Evolutionary conservation across 1,139 yeast species (phyloP).

Genomic region (Taphrina flavorubra): DNA sequence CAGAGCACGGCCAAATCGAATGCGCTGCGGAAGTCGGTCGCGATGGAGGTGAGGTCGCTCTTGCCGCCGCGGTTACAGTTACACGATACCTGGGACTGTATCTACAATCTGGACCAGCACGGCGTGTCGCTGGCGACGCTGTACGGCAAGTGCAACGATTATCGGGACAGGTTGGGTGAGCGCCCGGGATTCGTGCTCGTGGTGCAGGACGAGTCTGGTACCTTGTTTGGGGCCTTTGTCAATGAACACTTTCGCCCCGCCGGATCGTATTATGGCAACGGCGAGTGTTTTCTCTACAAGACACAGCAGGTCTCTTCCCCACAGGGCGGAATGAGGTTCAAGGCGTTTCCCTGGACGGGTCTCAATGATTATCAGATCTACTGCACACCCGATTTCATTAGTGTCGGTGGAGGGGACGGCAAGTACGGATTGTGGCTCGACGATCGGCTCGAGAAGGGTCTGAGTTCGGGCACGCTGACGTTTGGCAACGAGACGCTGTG

Average conservation of each 20-base stretch:
- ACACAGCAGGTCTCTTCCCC: constrained; percentile 53
- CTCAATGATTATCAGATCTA: constrained; percentile 82
- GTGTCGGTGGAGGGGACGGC: constrained; percentile 92
- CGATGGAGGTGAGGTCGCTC: constrained; percentile 72
- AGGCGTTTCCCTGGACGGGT: constrained; percentile 89
- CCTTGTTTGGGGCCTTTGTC: constrained; percentile 79
- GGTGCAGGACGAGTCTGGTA: constrained; percentile 56
- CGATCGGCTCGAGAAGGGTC: constrained; percentile 73
- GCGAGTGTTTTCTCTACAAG: constrained; percentile 65
- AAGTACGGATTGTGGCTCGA: constrained; percentile 92
- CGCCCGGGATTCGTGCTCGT: constrained; percentile 50
- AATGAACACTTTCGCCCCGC: constrained; percentile 76
- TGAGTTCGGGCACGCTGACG: constrained; percentile 76
- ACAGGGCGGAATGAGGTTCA: constrained; percentile 57
- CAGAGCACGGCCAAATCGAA: constrained; percentile 60
- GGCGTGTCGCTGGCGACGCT: constrained; percentile 86
- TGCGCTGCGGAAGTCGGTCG: constrained; percentile 65
- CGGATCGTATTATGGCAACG: constrained; percentile 84
- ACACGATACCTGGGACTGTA: constrained; percentile 63
- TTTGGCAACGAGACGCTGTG: constrained; percentile 87
- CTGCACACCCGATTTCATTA: constrained; percentile 76
- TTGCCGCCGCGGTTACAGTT: constrained; percentile 68
- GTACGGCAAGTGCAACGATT: constrained; percentile 57
- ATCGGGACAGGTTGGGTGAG: constrained; percentile 47
- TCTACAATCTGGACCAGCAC: constrained; percentile 85